Evolutionary conservation across 768 basidiomycete species (phyloP), one percentile per base, ranked within the genome.

Genomic region (Cystofilobasidium bisporidii): DNA sequence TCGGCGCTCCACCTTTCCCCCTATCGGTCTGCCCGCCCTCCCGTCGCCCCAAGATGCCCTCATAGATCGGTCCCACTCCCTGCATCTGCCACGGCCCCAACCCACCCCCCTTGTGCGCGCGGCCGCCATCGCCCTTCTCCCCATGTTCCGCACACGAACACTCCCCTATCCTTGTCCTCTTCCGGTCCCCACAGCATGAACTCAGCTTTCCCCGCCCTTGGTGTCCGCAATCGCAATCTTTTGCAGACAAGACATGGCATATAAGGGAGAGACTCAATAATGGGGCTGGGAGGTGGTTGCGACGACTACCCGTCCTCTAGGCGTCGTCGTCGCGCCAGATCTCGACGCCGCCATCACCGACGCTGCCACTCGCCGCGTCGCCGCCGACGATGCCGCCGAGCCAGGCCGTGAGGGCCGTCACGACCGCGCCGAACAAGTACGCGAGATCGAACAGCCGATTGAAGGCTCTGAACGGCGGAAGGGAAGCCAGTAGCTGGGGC

Each of bases 401-500:
- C 53, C 53, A 56, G 20, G 28, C 28, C 53, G 53, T 56, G 5
- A 56, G 9, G 33, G 59, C 36, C 43, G 63, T 69, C 24, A 50
- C 45, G 11, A 43, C 22, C 15, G 68, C 68, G 20, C 62, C 63
- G 15, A 69, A 36, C 24, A 69, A 14, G 48, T 69, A 69, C 3
- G 63, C 30, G 20, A 64, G 26, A 24, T 69, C 68, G 36, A 69
- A 69, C 48, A 69, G 48, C 18, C 63, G 41, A 48, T 69, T 69
- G 63, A 69, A 69, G 1, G 61, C 55, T 20, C 36, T 55, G 59
- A 69, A 69, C 20, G 68, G 58, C 14, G 68, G 68, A 2, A 69
- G 63, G 32, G 57, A 40, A 2, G 68, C 63, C 41, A 60, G 43
- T 24, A 69, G 59, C 15, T 56, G 53, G 14, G 53, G 30, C 28